phyloP scores from a whole-genome alignment of 345 rosid genomes.

The Eucalyptus tenuipes region DNA sequence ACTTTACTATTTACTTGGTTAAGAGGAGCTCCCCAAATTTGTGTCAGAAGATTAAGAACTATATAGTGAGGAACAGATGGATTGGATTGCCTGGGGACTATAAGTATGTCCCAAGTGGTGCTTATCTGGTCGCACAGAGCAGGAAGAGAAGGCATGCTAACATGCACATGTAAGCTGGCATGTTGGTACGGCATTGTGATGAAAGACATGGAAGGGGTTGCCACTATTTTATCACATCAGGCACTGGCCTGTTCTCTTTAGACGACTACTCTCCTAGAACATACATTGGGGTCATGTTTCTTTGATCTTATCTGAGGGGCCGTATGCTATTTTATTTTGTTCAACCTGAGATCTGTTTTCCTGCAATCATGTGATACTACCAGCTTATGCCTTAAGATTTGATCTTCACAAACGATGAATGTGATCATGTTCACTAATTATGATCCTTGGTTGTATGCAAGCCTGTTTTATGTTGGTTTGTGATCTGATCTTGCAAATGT shows the following conservation, averaged over 20 bases:
- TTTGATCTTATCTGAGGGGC: not conserved
- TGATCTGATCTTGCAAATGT: not conserved
- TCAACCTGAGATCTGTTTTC: not conserved
- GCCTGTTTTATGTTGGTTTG: not conserved
- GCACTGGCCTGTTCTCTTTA: not conserved
- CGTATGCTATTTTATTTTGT: not conserved
- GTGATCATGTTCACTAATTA: not conserved
- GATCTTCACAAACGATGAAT: not conserved
- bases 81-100: not conserved
- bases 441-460: not conserved
- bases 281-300: not conserved
- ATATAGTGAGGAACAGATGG: not conserved
- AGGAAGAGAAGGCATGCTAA: not conserved
- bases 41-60: not conserved
- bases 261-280: not conserved
- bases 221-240: not conserved
- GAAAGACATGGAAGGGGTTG: not conserved
- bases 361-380: not conserved
- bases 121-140: not conserved
- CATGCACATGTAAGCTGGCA: not conserved
- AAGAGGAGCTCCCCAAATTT: not conserved
- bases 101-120: not conserved
- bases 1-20: not conserved
- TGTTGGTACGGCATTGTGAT: not conserved
- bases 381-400: not conserved